Base-by-base conservation (phyloP, 345 rosid genomes). In the Acer saccharum region DNA sequence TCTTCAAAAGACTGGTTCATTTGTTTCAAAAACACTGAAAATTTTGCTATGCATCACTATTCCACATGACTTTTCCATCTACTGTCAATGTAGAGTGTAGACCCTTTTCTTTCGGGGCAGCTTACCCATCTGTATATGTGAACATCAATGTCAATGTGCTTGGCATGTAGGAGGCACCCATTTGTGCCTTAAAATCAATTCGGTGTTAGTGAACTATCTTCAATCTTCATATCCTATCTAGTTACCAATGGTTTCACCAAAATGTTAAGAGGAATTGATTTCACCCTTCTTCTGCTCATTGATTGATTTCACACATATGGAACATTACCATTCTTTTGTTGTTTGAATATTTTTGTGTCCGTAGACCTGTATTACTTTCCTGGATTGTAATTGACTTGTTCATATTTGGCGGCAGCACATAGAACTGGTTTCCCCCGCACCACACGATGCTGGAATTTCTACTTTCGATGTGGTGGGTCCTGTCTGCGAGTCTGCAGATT, bases 401-500 rank as follows among this genome's bases (percentile, higher is more conserved):
- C 39, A 6, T 50, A 14, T 72, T 75, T 81, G 67, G 48, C 63
- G 76, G 89, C 88, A 94, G 99, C 99, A 97, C 84, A 91, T 97
- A 73, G 98, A 97, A 84, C 85, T 97, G 84, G 91, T 94, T 79
- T 91, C 99, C 78, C 99, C 98, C 60, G 14, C 90, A 48, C 82
- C 87, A 16, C 74, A 91, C 21, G 88, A 82, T 62, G 87, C 92
- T 1, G 97, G 91, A 73, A 78, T 84, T 74, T 83, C 93, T 6
- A 92, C 84, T 43, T 97, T 92, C 72, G 99, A 97, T 66, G 94
- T 97, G 72, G 99, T 97, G 17, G 99, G 99, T 57, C 99, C 99
- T 58, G 99, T 97, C 69, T 97, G 99, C 14, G 99, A 97, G 76
- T 97, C 99, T 72, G 99, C 99, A 55, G 99, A 97, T 85, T 97